Evolutionary conservation across 1,284 basidiomycete genomes (phyloP), one percentile per base, ranked within the genome.

Genomic region (Naganishia cerealis): DNA sequence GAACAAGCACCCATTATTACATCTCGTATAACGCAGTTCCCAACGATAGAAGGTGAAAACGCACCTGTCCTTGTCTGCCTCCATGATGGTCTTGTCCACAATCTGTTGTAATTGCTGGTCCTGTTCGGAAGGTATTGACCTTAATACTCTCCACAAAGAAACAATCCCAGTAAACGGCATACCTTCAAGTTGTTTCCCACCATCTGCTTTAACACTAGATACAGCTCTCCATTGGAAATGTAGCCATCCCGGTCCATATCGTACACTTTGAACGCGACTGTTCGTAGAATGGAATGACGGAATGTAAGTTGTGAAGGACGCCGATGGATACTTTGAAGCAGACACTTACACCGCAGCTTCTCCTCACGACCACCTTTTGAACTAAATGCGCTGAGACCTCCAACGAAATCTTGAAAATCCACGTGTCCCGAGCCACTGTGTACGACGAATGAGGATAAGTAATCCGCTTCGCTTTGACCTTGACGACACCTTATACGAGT

Each of bases 41-140:
- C 59, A 24, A 43, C 21, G 7, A 33, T 36, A 26, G 7, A 36
- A 48, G 15, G 6, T 50, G 39, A 43, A 16, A 26, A 69, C 81
- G 71, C 68, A 83, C 82, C 85, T 93, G 77, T 99, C 93, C 79
- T 92, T 91, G 79, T 99, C 95, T 18, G 94, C 95, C 82, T 99
- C 95, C 92, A 99, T 95, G 79, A 99, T 99, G 18, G 95, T 99
- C 85, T 99, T 99, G 82, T 99, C 96, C 12, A 99, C 96, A 73
- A 99, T 99, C 81, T 99, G 95, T 80, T 99, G 96, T 72, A 99
- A 82, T 84, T 99, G 96, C 79, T 96, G 92, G 81, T 99, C 96
- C 90, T 92, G 73, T 59, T 67, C 50, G n/a, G 38, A 6, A 59
- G 13, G 21, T 33, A 8, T 10, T 4, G 24, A 46, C 10, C 0